phyloP scores from a whole-genome alignment of 352 stramenopile genomes.

The Phytophthora cactorum region DNA sequence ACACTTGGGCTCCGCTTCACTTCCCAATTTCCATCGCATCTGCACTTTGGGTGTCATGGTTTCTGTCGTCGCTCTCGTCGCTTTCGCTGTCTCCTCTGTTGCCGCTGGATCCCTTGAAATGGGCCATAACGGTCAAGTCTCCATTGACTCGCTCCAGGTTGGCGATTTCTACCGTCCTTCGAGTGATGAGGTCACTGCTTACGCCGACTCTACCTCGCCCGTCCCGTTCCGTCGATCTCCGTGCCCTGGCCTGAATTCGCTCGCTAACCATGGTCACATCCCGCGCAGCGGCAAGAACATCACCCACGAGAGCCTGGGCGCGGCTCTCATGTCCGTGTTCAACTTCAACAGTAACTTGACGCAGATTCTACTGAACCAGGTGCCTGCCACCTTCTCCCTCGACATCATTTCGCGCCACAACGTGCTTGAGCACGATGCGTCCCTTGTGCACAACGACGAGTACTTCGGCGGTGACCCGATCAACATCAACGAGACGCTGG shows the following conservation, averaged over 20 bases:
- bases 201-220: conserved; percentile 31
- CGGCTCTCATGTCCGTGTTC: conserved; percentile 35
- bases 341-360: conserved; percentile 33
- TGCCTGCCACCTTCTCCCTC: conserved; percentile 32
- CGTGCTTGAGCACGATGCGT: conserved; percentile 58
- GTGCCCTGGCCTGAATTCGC: conserved; percentile 51
- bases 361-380: conserved; percentile 26
- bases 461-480: conserved; percentile 36
- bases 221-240: conserved; percentile 40
- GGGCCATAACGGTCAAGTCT: conserved; percentile 10
- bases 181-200: conserved; percentile 31
- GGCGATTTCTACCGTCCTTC: conserved; percentile 45
- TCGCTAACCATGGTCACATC: conserved; percentile 63
- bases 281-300: conserved; percentile 53
- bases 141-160: conserved; percentile 20
- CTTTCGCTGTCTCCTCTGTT: conserved; percentile 15
- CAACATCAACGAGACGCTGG: conserved; percentile 23
- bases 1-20: conserved; percentile 8
- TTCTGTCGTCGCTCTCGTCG: conserved; percentile 17
- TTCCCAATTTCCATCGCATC: conserved; percentile 10
- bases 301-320: conserved; percentile 27
- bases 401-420: conserved; percentile 47
- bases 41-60: conserved; percentile 8
- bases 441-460: conserved; percentile 32
- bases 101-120: conserved; percentile 19